phyloP scores from a whole-genome alignment of 2,329 filamentous ascomycete genomes.

The Fusarium sp. region DNA sequence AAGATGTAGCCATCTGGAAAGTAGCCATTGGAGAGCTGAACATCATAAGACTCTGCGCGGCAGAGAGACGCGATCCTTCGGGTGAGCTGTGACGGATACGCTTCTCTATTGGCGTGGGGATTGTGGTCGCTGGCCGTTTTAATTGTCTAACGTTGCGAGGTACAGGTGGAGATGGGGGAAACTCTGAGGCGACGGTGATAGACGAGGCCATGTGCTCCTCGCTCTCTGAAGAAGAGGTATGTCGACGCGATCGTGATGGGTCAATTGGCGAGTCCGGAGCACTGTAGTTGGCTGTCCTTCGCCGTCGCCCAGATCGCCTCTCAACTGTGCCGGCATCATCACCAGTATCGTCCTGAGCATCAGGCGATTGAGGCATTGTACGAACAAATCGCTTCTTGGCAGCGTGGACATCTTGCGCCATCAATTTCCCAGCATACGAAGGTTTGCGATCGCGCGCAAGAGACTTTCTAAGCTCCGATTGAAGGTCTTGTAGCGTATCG shows the following conservation, averaged over 20 bases:
- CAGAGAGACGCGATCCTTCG: slow-evolving; percentile 48
- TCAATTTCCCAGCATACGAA: slow-evolving; percentile 49
- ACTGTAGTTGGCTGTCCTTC: slow-evolving; percentile 41
- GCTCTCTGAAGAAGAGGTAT: slow-evolving; percentile 44
- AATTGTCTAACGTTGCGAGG: slow-evolving; percentile 43
- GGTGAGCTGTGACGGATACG: slow-evolving; percentile 46
- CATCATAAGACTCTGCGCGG: slow-evolving; percentile 49
- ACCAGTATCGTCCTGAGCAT: slow-evolving; percentile 36
- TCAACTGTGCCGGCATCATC: slow-evolving; percentile 40
- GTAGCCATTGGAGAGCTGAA: slow-evolving; percentile 49
- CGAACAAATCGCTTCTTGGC: slow-evolving; percentile 49
- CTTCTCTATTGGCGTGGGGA: slow-evolving; percentile 43
- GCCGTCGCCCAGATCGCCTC: slow-evolving; percentile 40
- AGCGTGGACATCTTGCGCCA: slow-evolving; percentile 49
- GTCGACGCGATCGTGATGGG: slow-evolving; percentile 32
- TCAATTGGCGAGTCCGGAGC: slow-evolving; percentile 39
- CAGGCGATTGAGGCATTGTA: slow-evolving; percentile 41
- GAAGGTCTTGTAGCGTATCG: slow-evolving; percentile 47
- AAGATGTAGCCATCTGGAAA: slow-evolving; percentile 48
- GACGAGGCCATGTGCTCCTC: slow-evolving; percentile 47
- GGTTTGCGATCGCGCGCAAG: slow-evolving; percentile 49
- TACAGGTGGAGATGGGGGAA: slow-evolving; percentile 44
- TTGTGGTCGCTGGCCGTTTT: slow-evolving; percentile 39
- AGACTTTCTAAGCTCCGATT: slow-evolving; percentile 46
- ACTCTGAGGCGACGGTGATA: slow-evolving; percentile 47